A percentile compares a stretch with the other conserved stretches of the same genome.
These are phyloP conservation scores for Fusarium annulatum DNA, from an alignment of 2,329 filamentous ascomycete genomes.

Conservation along the genomic window DNA sequence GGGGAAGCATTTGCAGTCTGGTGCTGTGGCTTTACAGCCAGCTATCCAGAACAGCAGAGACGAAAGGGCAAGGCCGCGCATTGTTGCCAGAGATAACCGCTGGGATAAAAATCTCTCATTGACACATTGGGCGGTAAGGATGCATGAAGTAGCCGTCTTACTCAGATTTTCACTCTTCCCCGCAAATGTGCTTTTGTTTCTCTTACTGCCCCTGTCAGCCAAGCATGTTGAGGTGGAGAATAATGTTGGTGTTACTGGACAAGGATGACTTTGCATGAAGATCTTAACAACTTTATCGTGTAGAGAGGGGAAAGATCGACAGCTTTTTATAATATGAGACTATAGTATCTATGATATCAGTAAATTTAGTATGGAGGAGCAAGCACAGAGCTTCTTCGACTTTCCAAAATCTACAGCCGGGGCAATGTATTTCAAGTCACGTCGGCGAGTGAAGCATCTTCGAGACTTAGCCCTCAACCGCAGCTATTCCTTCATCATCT, in stretches of 20 bases:
- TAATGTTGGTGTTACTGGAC: not conserved
- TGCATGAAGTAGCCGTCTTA: not conserved
- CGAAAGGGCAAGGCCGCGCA: not conserved
- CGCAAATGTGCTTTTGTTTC: not conserved
- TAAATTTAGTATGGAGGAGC: not conserved
- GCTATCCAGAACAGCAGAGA: not conserved
- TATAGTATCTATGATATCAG: not conserved
- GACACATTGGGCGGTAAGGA: not conserved
- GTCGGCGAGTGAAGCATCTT: too few species aligned
- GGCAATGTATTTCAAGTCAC: not conserved
- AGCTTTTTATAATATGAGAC: too few species aligned
- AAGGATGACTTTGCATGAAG: not conserved
- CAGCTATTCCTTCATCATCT: conserved; percentile 21
- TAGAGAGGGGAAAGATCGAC: not conserved
- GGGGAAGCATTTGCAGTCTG: conserved; percentile 46
- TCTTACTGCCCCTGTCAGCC: not conserved
- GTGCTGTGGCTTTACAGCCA: not conserved
- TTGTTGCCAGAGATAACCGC: accelerated
- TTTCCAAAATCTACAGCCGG: not conserved
- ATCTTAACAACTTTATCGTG: too few species aligned
- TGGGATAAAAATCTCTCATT: accelerated
- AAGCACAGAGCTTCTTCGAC: not conserved
- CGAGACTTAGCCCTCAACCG: conserved; percentile 11
- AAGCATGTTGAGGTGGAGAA: not conserved
- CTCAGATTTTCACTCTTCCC: not conserved